phyloP scores from a whole-genome alignment of 352 stramenopile species.

The Pythium monospermum region DNA sequence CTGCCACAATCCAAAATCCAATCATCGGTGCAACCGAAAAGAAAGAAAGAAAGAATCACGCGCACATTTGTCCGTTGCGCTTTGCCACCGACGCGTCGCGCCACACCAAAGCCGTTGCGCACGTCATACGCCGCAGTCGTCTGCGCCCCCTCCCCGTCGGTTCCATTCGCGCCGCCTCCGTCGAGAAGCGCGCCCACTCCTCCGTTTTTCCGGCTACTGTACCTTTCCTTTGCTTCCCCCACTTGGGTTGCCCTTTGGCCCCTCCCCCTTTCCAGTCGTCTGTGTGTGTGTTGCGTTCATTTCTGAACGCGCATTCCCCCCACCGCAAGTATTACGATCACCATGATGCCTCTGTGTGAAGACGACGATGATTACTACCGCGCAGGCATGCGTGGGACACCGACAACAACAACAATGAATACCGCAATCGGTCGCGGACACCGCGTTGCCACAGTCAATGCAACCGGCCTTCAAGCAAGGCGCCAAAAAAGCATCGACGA shows the following conservation, averaged over 20 bases:
- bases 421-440: no score
- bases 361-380: slow-evolving; percentile 3
- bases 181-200: not conserved
- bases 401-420: no score
- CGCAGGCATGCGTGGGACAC: not conserved
- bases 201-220: not conserved
- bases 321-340: not conserved
- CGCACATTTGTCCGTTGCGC: not conserved
- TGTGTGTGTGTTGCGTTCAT: not conserved
- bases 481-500: slow-evolving; percentile 10
- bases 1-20: not conserved
- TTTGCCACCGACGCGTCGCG: slow-evolving; percentile 12
- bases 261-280: no score
- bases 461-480: not conserved
- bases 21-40: not conserved
- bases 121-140: slow-evolving; percentile 11
- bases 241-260: no score
- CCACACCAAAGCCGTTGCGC: slow-evolving; percentile 12
- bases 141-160: not conserved
- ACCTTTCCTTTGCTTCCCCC: no score
- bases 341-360: not conserved
- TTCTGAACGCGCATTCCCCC: not conserved
- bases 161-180: not conserved
- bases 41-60: slow-evolving; percentile 3
- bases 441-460: not conserved